These are phyloP conservation scores for Trametes hirsuta DNA, from an alignment of 1,284 basidiomycete genomes.

Conservation along the genomic window DNA sequence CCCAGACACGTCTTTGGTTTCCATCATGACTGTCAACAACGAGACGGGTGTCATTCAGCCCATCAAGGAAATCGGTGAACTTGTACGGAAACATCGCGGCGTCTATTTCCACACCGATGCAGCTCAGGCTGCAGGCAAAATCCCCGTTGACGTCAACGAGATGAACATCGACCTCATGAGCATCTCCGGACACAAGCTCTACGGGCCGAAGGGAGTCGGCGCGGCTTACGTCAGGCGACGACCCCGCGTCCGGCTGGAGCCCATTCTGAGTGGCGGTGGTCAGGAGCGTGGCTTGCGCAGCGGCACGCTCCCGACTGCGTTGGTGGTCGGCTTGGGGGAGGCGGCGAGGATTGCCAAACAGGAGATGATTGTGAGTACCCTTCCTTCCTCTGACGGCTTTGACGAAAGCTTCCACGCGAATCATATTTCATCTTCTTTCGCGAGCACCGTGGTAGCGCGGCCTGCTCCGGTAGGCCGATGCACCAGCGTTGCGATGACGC, in stretches of 20 bases:
- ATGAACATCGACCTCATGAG: slow-evolving; percentile 97
- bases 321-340: slow-evolving; percentile 94
- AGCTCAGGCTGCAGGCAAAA: slow-evolving; percentile 94
- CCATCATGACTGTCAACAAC: slow-evolving; percentile 99
- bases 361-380: slow-evolving; percentile 86
- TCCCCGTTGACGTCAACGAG: slow-evolving; percentile 91
- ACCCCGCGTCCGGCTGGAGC: slow-evolving; percentile 93
- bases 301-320: slow-evolving; percentile 90
- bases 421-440: slow-evolving; percentile 10
- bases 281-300: slow-evolving; percentile 96
- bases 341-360: slow-evolving; percentile 90
- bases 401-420: slow-evolving; percentile 55
- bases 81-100: slow-evolving; percentile 83
- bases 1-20: slow-evolving; percentile 46
- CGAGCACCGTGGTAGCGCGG: slow-evolving; percentile 36
- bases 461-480: slow-evolving; percentile 10
- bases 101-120: slow-evolving; percentile 98
- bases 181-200: slow-evolving; percentile 97
- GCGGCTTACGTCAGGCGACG: slow-evolving; percentile 93
- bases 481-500: slow-evolving; percentile 63
- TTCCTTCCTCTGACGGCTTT: slow-evolving; percentile 28
- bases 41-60: slow-evolving; percentile 99
- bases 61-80: slow-evolving; percentile 90
- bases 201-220: slow-evolving; percentile 97
- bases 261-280: slow-evolving; percentile 94